Base-by-base conservation (phyloP, 2,329 filamentous ascomycete genomes). In the Trichoderma sp. region DNA sequence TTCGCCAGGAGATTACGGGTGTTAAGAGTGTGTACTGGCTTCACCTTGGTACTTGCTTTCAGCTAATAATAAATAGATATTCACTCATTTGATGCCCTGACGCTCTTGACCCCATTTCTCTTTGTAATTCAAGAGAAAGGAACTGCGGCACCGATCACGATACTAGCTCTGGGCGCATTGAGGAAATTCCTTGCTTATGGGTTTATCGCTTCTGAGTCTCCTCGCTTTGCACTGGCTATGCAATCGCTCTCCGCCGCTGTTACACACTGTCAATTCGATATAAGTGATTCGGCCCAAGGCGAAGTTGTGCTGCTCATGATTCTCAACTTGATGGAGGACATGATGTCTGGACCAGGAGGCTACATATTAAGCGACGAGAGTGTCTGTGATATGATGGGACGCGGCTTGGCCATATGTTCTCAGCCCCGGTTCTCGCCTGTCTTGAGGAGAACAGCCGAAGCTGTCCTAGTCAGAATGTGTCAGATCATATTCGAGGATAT, bases 381-480 rank as follows among this genome's bases (percentile, higher is more conserved):
- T 79, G 94, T 99, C 12, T 99, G 97, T 80, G 94, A 98, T 80
- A 98, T 99, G 94, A 98, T 99, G 95, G 96, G 97, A 80, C 95
- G 94, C 2, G 96, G 95, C 1, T 83, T 99, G 75, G 97, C 94
- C 79, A 98, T 99, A 85, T 99, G 96, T 84, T 99, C 95, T 74
- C 95, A 98, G 79, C 90, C 93, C 70, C 90, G 95, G 70, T 90
- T 98, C 73, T 98, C 95, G 11, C 95, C 98, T 77, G 90, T 98
- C 4, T 84, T 99, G 70, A 90, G 95, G 74, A 89, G 95, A 74
- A 97, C 95, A 24, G 96, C 96, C 2, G 96, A 99, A 82, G 96
- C 97, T 78, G 92, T 94, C 70, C 98, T 99, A 95, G 93, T 98
- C 60, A 93, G 94, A 76, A 99, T 99, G 96, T 98, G 96, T 79